Base-by-base conservation (phyloP, 345 rosid genomes). In the Noccaea caerulescens region DNA sequence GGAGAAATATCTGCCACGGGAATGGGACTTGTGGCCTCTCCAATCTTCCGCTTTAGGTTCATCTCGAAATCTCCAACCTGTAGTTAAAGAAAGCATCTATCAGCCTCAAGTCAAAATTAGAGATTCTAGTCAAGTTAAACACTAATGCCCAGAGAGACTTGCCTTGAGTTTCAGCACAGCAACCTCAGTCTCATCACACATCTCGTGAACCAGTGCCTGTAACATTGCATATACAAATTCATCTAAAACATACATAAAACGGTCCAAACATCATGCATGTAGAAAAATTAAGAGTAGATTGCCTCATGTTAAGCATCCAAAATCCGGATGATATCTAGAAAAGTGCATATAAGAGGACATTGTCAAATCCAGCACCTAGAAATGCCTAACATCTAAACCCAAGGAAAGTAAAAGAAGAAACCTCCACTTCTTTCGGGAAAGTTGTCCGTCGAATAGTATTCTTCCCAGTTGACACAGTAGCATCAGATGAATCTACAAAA, bases 121-220 rank as follows among this genome's bases (percentile, higher is more conserved):
- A 10, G 14, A 34, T 32, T 10, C 2, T 59, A 36, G n/a, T 23
- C 2, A 72, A 73, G 65, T 64, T 23, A 60, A 41, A 32, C 5
- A 34, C 10, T 34, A 37, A 18, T 62, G 52, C 7, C 8, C 6
- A 39, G 10, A 57, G 67, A 67, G 43, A 58, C 57, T 75, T 78
- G 93, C 99, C 96, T 94, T 94, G 63, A 94, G 58, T 85, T 91
- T 73, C 63, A 94, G 85, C 73, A 89, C 99, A 34, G 97, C 97
- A 69, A 94, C 68, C 76, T 94, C 87, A 18, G 99, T 94, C 86
- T 94, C 93, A 32, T 94, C 97, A 77, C 99, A 94, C 54, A 94
- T 90, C 77, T 94, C 99, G 58, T 80, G 80, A 53, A 94, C 73
- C 76, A 94, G 73, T 65, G 84, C 93, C 99, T 91, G 75, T 53